Evolutionary conservation across 169 alveolate genomes (phyloP), one percentile per base, ranked within the genome.

Genomic region (Eimeria sp.): DNA sequence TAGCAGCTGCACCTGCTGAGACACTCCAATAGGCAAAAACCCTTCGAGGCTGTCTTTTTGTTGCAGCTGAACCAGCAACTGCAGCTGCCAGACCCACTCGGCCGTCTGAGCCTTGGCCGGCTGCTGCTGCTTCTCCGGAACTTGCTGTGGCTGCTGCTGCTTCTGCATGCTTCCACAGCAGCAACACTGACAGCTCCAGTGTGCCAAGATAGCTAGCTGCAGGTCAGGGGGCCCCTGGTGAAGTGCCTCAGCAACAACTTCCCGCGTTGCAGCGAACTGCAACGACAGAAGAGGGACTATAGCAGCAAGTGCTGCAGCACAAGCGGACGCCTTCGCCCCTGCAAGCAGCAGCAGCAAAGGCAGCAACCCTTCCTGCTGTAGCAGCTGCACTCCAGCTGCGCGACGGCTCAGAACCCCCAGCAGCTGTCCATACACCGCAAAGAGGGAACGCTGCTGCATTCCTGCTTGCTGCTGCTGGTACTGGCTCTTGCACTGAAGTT

Each of bases 1-100:
- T 61, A 76, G 87, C 87, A 76, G 87, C 87, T 43, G 63, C 87
- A 76, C 87, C 63, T 76, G 87, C 63, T 76, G 87, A 76, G 58
- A 76, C 63, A 76, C 87, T 14, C 54, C 87, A 25, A 76, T 45
- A 40, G 54, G 63, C 43, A 76, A 25, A 43, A 18, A 49, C 16
- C 30, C 25, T 13, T 76, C 63, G 47, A 18, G 63, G 65, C 63
- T 49, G 63, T 43, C 87, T 49, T 9, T 76, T 43, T 76, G 87
- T 34, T 76, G 87, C 63, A 76, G 87, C 65, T 49, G 65, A 34
- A 76, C 40, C 34, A 76, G 61, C 58, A 45, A 61, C 87, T 76
- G 87, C 61, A 76, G 87, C 87, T 76, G 27, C 87, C 87, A 76
- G 63, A 45, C 45, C 87, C 87, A 76, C 13, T 76, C 87, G 30